These are phyloP conservation scores for Xylaria palmicola DNA, from an alignment of 495 filamentous ascomycete species.

Conservation along the genomic window DNA sequence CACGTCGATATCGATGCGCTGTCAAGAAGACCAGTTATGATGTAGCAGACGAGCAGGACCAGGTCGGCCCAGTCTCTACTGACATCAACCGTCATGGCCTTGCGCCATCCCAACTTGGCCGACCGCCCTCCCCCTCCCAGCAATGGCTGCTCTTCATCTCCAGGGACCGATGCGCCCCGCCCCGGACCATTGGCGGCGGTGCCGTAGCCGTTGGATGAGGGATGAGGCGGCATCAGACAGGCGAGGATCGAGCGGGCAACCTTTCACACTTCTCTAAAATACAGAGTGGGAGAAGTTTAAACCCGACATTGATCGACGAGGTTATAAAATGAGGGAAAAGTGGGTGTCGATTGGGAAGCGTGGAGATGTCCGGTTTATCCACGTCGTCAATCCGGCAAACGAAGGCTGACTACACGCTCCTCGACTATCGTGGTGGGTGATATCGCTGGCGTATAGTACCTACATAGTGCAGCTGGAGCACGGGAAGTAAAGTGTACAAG, in stretches of 20 bases:
- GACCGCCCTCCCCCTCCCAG: slow-evolving; percentile 22
- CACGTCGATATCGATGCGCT: slow-evolving; percentile 69
- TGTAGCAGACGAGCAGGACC: slow-evolving; percentile 63
- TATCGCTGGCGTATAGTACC: slow-evolving; percentile 3
- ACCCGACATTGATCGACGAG: not conserved
- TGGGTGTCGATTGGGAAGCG: not conserved
- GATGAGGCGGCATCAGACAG: slow-evolving; percentile 15
- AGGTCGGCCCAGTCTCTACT: slow-evolving; percentile 57
- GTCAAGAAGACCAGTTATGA: slow-evolving; percentile 73
- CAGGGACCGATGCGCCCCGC: not conserved
- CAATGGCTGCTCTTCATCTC: slow-evolving; percentile 44
- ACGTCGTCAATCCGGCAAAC: not conserved
- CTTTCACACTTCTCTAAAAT: not conserved
- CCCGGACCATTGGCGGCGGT: slow-evolving; percentile 7
- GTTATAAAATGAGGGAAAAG: not conserved
- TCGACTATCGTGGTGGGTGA: slow-evolving; percentile 4
- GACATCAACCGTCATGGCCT: slow-evolving; percentile 50
- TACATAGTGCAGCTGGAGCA: no score
- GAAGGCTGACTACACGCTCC: not conserved
- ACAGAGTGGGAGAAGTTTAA: not conserved
- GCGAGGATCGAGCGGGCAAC: not conserved
- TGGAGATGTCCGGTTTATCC: not conserved
- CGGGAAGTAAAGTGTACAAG: not conserved
- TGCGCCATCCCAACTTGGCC: slow-evolving; percentile 26
- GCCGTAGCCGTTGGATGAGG: slow-evolving; percentile 22